phyloP scores from a whole-genome alignment of 2,329 filamentous ascomycete genomes.

The Mollisiaceae sp. region DNA sequence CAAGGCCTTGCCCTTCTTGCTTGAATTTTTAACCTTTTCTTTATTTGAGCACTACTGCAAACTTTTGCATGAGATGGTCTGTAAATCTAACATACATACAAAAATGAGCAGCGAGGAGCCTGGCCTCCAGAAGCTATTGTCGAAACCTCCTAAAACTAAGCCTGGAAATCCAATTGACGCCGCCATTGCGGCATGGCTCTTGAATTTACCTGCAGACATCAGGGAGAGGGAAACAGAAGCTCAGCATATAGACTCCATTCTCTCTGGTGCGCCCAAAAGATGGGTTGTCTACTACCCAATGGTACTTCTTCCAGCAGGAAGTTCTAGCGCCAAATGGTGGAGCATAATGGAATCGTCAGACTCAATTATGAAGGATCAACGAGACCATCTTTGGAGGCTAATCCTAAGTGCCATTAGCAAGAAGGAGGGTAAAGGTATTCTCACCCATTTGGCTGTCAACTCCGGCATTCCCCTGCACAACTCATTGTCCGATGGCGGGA shows the following conservation, averaged over 20 bases:
- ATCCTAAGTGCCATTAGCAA: slow-evolving; percentile 55
- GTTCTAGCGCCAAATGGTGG: slow-evolving; percentile 53
- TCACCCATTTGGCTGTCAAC: slow-evolving; percentile 66
- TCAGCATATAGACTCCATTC: slow-evolving; percentile 19
- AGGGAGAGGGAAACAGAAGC: slow-evolving; percentile 26
- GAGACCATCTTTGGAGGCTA: slow-evolving; percentile 50
- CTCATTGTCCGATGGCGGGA: slow-evolving; percentile 12
- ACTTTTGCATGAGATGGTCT: not conserved
- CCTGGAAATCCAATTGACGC: slow-evolving; percentile 45
- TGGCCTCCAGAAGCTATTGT: not conserved
- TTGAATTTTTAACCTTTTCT: not conserved
- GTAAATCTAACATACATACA: not conserved
- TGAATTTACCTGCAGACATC: slow-evolving; percentile 32
- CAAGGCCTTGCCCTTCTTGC: not conserved
- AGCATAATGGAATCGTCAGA: slow-evolving; percentile 14
- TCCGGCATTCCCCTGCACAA: slow-evolving; percentile 61
- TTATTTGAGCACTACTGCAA: not conserved
- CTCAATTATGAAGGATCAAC: not conserved
- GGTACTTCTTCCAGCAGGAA: slow-evolving; percentile 63
- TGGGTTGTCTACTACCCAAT: slow-evolving; percentile 67
- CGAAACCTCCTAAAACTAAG: slow-evolving; percentile 40
- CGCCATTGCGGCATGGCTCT: slow-evolving; percentile 47
- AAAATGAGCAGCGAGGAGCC: not conserved
- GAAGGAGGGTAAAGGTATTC: slow-evolving; percentile 44
- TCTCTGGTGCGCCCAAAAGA: slow-evolving; percentile 52